These are phyloP conservation scores for Chiua sp. DNA, from an alignment of 1,284 basidiomycete species.

Conservation along the genomic window DNA sequence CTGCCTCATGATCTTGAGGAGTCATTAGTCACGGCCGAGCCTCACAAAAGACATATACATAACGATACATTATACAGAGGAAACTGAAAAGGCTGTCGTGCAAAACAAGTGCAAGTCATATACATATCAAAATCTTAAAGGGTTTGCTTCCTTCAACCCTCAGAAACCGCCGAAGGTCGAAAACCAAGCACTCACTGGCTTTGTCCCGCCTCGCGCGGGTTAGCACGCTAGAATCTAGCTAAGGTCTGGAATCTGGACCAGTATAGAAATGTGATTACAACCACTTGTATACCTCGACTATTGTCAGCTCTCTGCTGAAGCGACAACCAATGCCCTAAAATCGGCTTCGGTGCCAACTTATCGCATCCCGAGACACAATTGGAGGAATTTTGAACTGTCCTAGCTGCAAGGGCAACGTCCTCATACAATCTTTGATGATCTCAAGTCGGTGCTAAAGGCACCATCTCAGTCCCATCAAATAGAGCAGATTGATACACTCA, in stretches of 20 bases:
- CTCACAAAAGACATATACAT: too few relatives aligned
- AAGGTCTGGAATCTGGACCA: too few relatives aligned
- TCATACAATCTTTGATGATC: background rate
- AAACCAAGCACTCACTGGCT: background rate
- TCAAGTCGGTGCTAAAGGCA: slow-evolving; percentile 8
- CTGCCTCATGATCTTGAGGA: too few relatives aligned
- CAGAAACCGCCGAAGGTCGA: slow-evolving; percentile 11
- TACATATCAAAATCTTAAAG: slow-evolving; percentile 11
- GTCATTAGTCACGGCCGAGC: too few relatives aligned
- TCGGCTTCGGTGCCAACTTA: background rate
- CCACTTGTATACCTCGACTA: slow-evolving; percentile 21
- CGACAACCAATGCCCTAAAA: background rate
- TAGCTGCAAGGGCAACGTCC: slow-evolving; percentile 2
- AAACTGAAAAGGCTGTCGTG: background rate
- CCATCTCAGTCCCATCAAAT: background rate
- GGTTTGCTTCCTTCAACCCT: slow-evolving; percentile 13
- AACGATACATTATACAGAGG: background rate
- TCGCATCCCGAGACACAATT: background rate
- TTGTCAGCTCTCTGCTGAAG: background rate
- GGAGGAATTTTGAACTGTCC: background rate
- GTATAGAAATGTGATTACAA: background rate
- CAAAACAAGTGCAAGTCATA: background rate
- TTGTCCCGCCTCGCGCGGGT: background rate
- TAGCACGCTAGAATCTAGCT: too few relatives aligned
- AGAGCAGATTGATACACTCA: background rate